A percentile compares a stretch with the other conserved stretches of the same genome.
phyloP scores from a whole-genome alignment of 2,329 filamentous ascomycete genomes.

The Dichotomopilus funicola region DNA sequence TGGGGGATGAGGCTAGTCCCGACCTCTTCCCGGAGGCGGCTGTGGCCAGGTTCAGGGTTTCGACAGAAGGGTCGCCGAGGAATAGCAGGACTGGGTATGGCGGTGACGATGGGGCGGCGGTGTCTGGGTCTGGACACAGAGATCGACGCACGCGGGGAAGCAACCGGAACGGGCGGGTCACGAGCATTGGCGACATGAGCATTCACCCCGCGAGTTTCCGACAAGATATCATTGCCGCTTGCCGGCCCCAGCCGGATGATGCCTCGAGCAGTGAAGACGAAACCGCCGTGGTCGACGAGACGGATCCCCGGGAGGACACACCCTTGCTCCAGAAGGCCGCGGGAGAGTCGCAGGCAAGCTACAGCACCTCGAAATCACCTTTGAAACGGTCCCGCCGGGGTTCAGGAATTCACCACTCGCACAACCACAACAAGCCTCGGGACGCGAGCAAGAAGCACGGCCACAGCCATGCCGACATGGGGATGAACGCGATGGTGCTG shows the following conservation, averaged over 20 bases:
- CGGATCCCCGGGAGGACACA: slow-evolving; percentile 38
- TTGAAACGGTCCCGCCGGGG: slow-evolving; percentile 36
- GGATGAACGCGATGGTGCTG: slow-evolving; percentile 81
- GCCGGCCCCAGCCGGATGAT: slow-evolving; percentile 53
- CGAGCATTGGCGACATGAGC: slow-evolving; percentile 66
- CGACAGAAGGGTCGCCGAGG: slow-evolving; percentile 31
- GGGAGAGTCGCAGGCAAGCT: slow-evolving; percentile 2
- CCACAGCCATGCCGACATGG: slow-evolving; percentile 81
- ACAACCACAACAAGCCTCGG: slow-evolving; percentile 75
- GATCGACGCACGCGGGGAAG: slow-evolving; percentile 42
- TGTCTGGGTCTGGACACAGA: slow-evolving; percentile 22
- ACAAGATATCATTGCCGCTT: slow-evolving; percentile 86
- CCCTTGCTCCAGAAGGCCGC: slow-evolving; percentile 39
- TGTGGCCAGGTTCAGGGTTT: slow-evolving; percentile 39
- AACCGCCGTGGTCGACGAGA: slow-evolving; percentile 38
- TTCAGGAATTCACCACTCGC: slow-evolving; percentile 57
- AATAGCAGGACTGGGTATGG: slow-evolving; percentile 37
- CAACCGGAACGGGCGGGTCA: slow-evolving; percentile 50
- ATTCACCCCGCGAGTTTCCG: slow-evolving; percentile 87
- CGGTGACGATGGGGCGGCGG: slow-evolving; percentile 15
- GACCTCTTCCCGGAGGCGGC: slow-evolving; percentile 59
- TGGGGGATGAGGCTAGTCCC: slow-evolving; percentile 52
- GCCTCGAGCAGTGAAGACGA: slow-evolving; percentile 44
- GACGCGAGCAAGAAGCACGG: slow-evolving; percentile 57
- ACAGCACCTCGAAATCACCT: slow-evolving; percentile 18